Conservation (phyloP, 2,329 filamentous ascomycete species). For the Aureobasidium namibiae region DNA sequence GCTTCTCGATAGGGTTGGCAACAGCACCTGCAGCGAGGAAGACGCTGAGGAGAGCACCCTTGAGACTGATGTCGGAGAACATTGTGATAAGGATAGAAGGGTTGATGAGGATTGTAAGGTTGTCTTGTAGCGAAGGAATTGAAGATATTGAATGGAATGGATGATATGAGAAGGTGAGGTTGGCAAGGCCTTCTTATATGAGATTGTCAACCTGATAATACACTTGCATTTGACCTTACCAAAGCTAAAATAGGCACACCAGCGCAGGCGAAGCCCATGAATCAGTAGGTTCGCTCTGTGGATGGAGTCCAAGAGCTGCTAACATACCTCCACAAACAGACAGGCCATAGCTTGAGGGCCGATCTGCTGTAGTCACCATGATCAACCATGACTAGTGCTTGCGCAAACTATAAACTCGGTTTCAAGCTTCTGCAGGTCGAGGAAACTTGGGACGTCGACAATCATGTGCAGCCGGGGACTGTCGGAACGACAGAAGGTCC, state of each 20-base stretch:
- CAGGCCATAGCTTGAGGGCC: background rate
- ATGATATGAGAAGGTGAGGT: background rate
- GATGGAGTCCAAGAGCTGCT: background rate
- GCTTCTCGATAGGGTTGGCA: slow-evolving; percentile 6
- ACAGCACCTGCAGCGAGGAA: background rate
- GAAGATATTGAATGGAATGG: background rate
- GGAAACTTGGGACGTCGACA: background rate
- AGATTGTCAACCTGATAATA: background rate
- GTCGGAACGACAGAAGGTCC: too few relatives aligned
- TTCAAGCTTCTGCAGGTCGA: slow-evolving; percentile 4
- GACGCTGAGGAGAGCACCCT: slow-evolving; percentile 2
- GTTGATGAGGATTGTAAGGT: background rate
- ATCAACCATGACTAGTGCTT: background rate
- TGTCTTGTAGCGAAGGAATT: background rate
- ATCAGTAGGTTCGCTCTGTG: background rate
- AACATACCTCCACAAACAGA: background rate
- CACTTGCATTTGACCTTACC: background rate
- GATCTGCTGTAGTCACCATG: background rate
- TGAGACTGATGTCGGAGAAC: slow-evolving; percentile 4
- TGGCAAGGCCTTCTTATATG: background rate
- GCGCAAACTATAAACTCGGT: background rate
- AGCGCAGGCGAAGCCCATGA: background rate
- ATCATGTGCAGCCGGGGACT: too few relatives aligned
- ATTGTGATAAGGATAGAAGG: background rate
- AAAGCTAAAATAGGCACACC: background rate